phyloP scores from a whole-genome alignment of 495 filamentous ascomycete genomes.

The Parathielavia hyrcaniae region DNA sequence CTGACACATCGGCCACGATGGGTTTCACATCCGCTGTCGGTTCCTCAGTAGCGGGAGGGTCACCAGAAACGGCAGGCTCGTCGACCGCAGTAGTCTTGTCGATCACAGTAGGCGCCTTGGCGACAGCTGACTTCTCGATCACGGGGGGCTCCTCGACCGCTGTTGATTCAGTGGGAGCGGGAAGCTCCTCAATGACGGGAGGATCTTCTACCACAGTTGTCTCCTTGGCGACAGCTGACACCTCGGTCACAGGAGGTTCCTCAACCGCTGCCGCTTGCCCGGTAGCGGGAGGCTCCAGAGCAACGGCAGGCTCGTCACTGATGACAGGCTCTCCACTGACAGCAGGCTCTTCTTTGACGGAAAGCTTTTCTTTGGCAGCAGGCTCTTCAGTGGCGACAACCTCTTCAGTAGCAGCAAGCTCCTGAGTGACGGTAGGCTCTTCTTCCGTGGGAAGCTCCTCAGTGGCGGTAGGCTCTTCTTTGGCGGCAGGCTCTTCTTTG shows the following conservation, averaged over 20 bases:
- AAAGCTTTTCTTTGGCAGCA: constrained; percentile 15
- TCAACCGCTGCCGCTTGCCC: too few relatives aligned
- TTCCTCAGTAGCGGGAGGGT: too few relatives aligned
- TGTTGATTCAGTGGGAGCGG: not conserved
- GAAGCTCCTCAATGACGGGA: too few relatives aligned
- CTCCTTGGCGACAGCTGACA: not conserved
- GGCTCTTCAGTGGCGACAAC: constrained; percentile 4
- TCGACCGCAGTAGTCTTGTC: too few relatives aligned
- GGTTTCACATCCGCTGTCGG: not conserved
- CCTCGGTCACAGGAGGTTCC: constrained; percentile 1
- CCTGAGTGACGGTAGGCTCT: constrained; percentile 1
- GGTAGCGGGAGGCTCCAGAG: constrained; percentile 2
- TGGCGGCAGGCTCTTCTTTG: too few relatives aligned
- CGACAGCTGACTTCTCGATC: not conserved
- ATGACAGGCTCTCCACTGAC: constrained; percentile 8
- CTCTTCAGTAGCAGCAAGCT: constrained; percentile 8
- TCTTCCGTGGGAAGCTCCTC: too few relatives aligned
- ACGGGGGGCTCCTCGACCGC: constrained; percentile 1
- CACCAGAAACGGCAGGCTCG: too few relatives aligned
- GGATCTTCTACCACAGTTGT: not conserved
- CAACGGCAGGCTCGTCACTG: constrained; percentile 1
- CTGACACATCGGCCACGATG: not conserved
- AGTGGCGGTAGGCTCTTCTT: too few relatives aligned
- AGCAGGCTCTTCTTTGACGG: not conserved
- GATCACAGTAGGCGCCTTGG: too few relatives aligned